Evolutionary conservation across 805 yeast genomes (phyloP), one percentile per base, ranked within the genome.

Genomic region (Starmerella ratchasimensis): DNA sequence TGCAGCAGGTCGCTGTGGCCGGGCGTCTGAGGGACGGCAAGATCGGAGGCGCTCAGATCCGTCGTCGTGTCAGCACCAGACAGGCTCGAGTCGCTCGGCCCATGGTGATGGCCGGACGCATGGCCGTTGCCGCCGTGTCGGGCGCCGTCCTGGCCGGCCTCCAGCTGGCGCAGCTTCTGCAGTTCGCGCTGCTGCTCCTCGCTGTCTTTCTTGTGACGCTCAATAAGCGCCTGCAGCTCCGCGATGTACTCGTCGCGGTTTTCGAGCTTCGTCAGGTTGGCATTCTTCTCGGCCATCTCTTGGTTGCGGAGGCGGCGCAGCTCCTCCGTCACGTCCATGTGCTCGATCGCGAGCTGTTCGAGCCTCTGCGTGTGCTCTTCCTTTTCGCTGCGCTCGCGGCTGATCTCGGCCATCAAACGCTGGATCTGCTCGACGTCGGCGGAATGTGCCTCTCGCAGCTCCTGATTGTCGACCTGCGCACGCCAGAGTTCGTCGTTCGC

Each of bases 401-500:
- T 21, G 10, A 33, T 31, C 34, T 41, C 48, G 3, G 29, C 13
- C 28, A 9, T 4, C 20, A 5, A 15, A 25, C 14, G 23, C 27
- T 15, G 21, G 18, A 38, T 39, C 8, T 27, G 38, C 20, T 46
- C 56, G 10, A 49, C 36, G 10, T 51, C 44, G 17, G 43, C 7
- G 24, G 10, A 7, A 22, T 7, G 24, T 22, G 24, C 24, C 24
- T 7, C 24, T 7, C 7, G 24, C 24, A 22, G 24, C 24, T 22
- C 24, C 10, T 22, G 24, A 10, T 41, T n/a, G 52, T 32, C 52
- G 17, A 54, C 43, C 34, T 57, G 61, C 24, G 60, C 48, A 28
- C 58, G 51, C 64, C 64, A 60, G 33, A 59, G 56, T 28, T 56
- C 61, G 17, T 57, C 60, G 27, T 54, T 51, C 42, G 45, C 48